These are phyloP conservation scores for Puccinia coronata DNA, from an alignment of 1,284 basidiomycete species.

Conservation along the genomic window DNA sequence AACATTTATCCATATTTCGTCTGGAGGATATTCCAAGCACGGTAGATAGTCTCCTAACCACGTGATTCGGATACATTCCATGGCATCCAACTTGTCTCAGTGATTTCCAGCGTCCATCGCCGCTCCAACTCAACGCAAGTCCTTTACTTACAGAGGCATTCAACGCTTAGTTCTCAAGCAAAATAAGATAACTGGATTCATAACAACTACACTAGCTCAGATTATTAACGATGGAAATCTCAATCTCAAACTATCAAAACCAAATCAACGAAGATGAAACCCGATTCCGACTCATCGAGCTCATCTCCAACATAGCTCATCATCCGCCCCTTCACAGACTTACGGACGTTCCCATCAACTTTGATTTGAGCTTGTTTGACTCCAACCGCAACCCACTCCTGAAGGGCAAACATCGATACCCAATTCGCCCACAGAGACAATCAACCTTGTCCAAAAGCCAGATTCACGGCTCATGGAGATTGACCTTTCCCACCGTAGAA, in stretches of 20 bases:
- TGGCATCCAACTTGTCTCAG: background rate
- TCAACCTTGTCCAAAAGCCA: background rate
- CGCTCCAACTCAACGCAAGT: too few species aligned
- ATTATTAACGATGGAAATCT: slow-evolving; percentile 29
- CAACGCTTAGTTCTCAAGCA: background rate
- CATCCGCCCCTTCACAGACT: slow-evolving; percentile 5
- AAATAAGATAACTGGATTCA: too few species aligned
- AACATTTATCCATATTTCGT: too few species aligned
- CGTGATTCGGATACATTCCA: background rate
- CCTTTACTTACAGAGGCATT: background rate
- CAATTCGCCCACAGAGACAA: background rate
- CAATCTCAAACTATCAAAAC: slow-evolving; percentile 1
- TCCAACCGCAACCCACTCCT: background rate
- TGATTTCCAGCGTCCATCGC: too few species aligned
- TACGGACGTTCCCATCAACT: slow-evolving; percentile 24
- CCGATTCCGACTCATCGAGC: slow-evolving; percentile 16
- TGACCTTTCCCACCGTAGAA: slow-evolving; percentile 32
- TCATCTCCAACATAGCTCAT: slow-evolving; percentile 34
- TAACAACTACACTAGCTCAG: background rate
- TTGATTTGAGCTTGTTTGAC: slow-evolving; percentile 16
- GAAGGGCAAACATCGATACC: background rate
- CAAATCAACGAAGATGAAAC: background rate
- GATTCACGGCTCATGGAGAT: background rate
- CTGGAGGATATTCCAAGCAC: too few species aligned
- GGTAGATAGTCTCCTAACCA: background rate